Conservation (phyloP, 1,284 basidiomycete species). For the Somion occarium region DNA sequence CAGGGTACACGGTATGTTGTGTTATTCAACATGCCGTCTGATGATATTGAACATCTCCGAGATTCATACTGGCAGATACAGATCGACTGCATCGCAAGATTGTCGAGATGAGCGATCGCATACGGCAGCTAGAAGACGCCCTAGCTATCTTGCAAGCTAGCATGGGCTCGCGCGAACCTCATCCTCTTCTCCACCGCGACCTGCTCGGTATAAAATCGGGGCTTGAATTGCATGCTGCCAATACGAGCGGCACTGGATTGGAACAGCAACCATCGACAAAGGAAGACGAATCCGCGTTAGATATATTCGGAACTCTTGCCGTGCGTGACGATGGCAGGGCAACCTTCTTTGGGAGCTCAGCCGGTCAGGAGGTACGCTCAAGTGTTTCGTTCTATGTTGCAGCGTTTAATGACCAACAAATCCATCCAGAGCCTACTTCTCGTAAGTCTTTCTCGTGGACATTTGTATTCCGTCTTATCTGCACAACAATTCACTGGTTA, state of each 20-base stretch:
- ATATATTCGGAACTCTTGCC: slow-evolving; percentile 54
- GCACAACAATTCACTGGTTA: too few relatives aligned
- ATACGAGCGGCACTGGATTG: background rate
- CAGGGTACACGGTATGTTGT: slow-evolving; percentile 62
- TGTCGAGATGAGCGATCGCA: slow-evolving; percentile 66
- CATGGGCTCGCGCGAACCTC: slow-evolving; percentile 36
- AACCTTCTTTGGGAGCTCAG: slow-evolving; percentile 65
- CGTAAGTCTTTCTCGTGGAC: too few relatives aligned
- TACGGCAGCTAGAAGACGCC: slow-evolving; percentile 69
- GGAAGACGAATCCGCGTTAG: slow-evolving; percentile 21
- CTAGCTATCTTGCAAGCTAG: slow-evolving; percentile 44
- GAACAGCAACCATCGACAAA: background rate
- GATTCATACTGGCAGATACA: slow-evolving; percentile 73
- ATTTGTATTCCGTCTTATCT: too few relatives aligned
- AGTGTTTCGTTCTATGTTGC: slow-evolving; percentile 1
- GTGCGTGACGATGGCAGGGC: slow-evolving; percentile 56
- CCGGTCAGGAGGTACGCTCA: slow-evolving; percentile 41
- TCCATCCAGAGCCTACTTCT: too few relatives aligned
- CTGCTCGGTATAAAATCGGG: slow-evolving; percentile 57
- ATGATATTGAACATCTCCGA: slow-evolving; percentile 19
- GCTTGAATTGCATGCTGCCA: slow-evolving; percentile 25
- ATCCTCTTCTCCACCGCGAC: slow-evolving; percentile 57
- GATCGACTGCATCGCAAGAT: slow-evolving; percentile 72
- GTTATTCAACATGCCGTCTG: background rate
- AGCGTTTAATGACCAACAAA: background rate